These are phyloP conservation scores for Kluyveromyces siamensis DNA, from an alignment of 805 yeast species.

Conservation along the genomic window DNA sequence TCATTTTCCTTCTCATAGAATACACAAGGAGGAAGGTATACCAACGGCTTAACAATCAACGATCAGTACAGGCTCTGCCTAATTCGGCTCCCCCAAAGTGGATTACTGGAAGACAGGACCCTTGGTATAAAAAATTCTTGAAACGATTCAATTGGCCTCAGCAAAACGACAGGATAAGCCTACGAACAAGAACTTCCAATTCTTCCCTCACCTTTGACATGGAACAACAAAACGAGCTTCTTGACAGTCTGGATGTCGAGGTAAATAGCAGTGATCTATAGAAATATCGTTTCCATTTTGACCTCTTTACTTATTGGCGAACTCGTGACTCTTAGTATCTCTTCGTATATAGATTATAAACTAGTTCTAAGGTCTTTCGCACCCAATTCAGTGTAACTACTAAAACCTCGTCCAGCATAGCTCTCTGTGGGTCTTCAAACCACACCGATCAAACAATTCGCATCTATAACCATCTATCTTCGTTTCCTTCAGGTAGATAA, in stretches of 20 bases:
- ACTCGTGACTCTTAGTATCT: too few relatives aligned
- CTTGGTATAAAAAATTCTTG: constrained; percentile 6
- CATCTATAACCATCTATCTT: too few relatives aligned
- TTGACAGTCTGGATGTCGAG: constrained; percentile 30
- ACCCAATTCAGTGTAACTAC: too few relatives aligned
- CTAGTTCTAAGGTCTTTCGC: too few relatives aligned
- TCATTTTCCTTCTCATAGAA: constrained; percentile 32
- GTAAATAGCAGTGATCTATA: constrained; percentile 12
- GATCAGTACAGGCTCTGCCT: constrained; percentile 16
- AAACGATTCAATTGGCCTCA: constrained; percentile 1
- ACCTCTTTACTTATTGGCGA: too few relatives aligned
- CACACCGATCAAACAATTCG: too few relatives aligned
- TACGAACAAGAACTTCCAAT: neutral
- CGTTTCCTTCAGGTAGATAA: too few relatives aligned
- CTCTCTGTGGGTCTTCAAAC: too few relatives aligned
- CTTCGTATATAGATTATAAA: too few relatives aligned
- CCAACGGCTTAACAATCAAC: constrained; percentile 9
- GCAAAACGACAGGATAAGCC: neutral
- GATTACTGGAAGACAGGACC: constrained; percentile 20
- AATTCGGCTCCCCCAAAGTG: constrained; percentile 29
- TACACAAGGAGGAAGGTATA: constrained; percentile 28
- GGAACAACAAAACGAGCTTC: constrained; percentile 33
- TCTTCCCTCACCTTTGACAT: constrained; percentile 20
- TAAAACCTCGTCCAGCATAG: too few relatives aligned
- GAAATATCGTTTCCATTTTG: neutral